phyloP scores from a whole-genome alignment of 345 rosid genomes.

The Eucalyptus albens region DNA sequence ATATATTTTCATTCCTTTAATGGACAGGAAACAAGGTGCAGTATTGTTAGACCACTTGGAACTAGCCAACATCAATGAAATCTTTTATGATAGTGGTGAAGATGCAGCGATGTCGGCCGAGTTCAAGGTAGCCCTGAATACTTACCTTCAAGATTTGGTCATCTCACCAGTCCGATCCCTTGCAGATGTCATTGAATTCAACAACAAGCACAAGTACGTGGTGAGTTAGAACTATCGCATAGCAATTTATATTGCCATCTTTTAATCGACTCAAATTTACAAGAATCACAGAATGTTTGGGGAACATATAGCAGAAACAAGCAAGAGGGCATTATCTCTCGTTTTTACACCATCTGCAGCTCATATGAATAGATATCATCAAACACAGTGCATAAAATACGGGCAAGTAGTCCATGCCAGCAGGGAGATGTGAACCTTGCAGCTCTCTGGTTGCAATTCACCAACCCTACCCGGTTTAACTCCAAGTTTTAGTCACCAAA shows the following conservation, averaged over 20 bases:
- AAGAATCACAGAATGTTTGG: neutral
- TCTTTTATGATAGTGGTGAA: slow-evolving; percentile 21
- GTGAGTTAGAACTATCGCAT: neutral
- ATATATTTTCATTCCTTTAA: neutral
- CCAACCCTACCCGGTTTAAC: too few species aligned
- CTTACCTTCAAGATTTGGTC: slow-evolving; percentile 24
- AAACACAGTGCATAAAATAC: too few species aligned
- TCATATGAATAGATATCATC: neutral
- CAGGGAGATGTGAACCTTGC: too few species aligned
- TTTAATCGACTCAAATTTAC: neutral
- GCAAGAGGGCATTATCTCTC: neutral
- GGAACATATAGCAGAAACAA: neutral
- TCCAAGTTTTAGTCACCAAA: neutral
- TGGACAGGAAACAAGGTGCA: slow-evolving; percentile 32
- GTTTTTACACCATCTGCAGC: neutral
- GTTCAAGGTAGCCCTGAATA: slow-evolving; percentile 41
- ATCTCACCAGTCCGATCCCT: slow-evolving; percentile 43
- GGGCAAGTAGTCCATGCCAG: too few species aligned
- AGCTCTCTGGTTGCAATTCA: too few species aligned
- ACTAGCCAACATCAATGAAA: slow-evolving; percentile 15
- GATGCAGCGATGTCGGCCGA: slow-evolving; percentile 19
- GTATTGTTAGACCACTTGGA: slow-evolving; percentile 23
- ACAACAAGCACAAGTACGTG: slow-evolving; percentile 20
- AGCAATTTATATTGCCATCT: neutral
- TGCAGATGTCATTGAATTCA: slow-evolving; percentile 44